Percentiles rank a stretch among this genome's conserved stretches.
Evolutionary conservation across 2,329 filamentous ascomycete genomes (phyloP).

Genomic region (Fragosphaeria purpurea): DNA sequence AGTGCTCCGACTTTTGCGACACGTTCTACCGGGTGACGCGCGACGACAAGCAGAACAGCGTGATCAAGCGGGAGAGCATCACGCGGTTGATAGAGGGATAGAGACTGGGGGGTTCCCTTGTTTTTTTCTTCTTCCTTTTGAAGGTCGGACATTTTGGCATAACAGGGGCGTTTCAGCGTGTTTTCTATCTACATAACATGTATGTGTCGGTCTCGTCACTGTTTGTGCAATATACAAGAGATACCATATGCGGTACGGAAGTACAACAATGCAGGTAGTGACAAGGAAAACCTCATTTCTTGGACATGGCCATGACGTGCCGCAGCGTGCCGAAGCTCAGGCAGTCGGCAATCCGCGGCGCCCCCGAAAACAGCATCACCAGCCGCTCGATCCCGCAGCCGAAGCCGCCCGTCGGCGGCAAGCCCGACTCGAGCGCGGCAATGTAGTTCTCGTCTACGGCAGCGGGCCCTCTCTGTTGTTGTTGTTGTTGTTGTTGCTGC

Average conservation of each 20-base stretch:
- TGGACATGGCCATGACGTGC: slow-evolving; percentile 40
- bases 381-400: slow-evolving; percentile 86
- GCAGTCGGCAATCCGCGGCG: slow-evolving; percentile 72
- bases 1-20: slow-evolving; percentile 86
- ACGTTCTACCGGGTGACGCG: slow-evolving; percentile 80
- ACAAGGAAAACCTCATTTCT: not conserved
- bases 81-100: slow-evolving; percentile 33
- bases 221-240: no score
- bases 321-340: slow-evolving; percentile 80
- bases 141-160: no score
- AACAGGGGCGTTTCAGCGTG: no score
- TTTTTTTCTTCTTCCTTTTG: no score
- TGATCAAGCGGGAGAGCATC: slow-evolving; percentile 64
- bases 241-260: no score
- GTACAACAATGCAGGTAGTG: no score
- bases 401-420: slow-evolving; percentile 97
- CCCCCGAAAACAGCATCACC: slow-evolving; percentile 80
- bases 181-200: no score
- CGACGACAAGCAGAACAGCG: slow-evolving; percentile 76
- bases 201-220: no score
- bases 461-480: no score
- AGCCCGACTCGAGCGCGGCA: slow-evolving; percentile 71
- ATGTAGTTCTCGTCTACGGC: slow-evolving; percentile 70
- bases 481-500: no score
- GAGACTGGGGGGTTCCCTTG: no score